These are phyloP conservation scores for Angomonas ambiguus DNA, from an alignment of 208 protist species.

Conservation along the genomic window DNA sequence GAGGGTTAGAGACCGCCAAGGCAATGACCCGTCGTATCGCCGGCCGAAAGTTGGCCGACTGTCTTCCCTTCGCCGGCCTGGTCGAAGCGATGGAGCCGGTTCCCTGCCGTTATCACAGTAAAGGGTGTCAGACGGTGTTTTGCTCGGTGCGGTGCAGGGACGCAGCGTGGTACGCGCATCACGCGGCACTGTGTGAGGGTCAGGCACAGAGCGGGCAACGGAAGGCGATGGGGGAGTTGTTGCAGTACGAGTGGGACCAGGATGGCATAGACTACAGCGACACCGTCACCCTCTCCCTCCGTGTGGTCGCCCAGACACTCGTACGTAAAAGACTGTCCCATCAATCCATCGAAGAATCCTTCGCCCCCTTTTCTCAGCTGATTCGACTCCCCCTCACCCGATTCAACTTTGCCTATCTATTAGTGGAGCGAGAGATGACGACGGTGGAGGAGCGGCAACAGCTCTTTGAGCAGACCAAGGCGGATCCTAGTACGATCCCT, in stretches of 20 bases:
- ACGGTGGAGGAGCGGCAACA: conserved; percentile 10
- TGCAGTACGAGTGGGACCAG: conserved; percentile 45
- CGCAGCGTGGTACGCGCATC: conserved; percentile 31
- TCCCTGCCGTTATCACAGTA: conserved; percentile 25
- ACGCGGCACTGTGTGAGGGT: conserved; percentile 38
- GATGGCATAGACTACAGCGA: conserved; percentile 70
- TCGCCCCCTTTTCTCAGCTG: conserved; percentile 43
- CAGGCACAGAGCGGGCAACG: conserved; percentile 34
- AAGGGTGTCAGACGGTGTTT: conserved; percentile 47
- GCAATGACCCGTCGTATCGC: conserved; percentile 34
- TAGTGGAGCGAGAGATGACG: conserved; percentile 15
- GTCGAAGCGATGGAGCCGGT: conserved; percentile 21
- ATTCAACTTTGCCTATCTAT: conserved; percentile 67
- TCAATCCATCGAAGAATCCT: conserved; percentile 25
- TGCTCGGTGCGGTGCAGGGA: conserved; percentile 60
- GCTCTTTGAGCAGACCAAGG: conserved; percentile 16
- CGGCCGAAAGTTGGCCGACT: conserved; percentile 23
- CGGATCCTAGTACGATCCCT: conserved; percentile 14
- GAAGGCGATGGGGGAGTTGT: conserved; percentile 27
- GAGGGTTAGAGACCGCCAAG: conserved; percentile 53
- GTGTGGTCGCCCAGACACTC: conserved; percentile 43
- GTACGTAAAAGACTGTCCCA: conserved; percentile 26
- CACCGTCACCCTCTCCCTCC: conserved; percentile 52
- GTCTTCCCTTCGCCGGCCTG: conserved; percentile 25
- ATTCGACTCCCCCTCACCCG: conserved; percentile 33